phyloP scores from a whole-genome alignment of 768 basidiomycete species.

The Leccinum imitatum region DNA sequence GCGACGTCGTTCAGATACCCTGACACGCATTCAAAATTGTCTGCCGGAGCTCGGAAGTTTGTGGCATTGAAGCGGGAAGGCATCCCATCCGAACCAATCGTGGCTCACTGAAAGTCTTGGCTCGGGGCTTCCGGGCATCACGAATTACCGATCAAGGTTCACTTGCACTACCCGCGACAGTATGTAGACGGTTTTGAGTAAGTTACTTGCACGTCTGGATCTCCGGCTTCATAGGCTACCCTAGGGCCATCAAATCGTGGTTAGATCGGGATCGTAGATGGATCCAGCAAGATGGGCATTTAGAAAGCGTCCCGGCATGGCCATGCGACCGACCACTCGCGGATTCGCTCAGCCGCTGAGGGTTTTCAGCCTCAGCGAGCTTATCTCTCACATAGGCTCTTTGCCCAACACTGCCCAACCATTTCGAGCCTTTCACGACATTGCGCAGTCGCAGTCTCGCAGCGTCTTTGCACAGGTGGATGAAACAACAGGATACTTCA shows the following conservation, averaged over 20 bases:
- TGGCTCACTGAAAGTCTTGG: background rate
- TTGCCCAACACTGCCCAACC: background rate
- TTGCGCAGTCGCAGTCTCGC: background rate
- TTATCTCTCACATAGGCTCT: background rate
- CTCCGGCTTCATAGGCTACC: background rate
- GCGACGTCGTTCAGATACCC: too few species aligned
- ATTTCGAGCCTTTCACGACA: background rate
- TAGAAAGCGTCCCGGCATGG: background rate
- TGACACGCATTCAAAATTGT: too few species aligned
- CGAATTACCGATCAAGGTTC: background rate
- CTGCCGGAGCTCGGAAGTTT: background rate
- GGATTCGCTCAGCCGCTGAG: background rate
- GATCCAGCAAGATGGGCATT: background rate
- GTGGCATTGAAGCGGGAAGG: background rate
- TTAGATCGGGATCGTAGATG: background rate
- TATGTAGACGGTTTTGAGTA: background rate
- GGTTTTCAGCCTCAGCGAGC: slow-evolving; percentile 3
- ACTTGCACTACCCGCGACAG: background rate
- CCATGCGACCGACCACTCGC: background rate
- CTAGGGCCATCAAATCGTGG: background rate
- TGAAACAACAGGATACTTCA: background rate
- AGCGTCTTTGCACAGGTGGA: background rate
- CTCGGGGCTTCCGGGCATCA: background rate
- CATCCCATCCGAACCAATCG: background rate
- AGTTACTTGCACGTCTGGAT: background rate